A percentile compares a stretch with the other conserved stretches of the same genome.
Conservation (phyloP, 805 yeast genomes). For the Hyphopichia homilentoma region DNA sequence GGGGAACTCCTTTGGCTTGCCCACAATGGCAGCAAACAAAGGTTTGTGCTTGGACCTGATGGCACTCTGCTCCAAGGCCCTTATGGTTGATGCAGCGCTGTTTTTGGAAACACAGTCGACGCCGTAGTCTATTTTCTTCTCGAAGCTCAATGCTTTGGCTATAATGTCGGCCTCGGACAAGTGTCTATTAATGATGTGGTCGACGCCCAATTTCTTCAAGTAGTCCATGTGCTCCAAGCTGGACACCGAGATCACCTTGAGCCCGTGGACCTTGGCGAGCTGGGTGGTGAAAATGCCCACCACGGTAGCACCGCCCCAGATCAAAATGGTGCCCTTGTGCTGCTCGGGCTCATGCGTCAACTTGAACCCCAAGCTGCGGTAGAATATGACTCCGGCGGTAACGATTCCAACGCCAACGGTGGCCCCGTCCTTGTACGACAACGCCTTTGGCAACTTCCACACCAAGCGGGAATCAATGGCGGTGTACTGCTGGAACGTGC, state of each 20-base stretch:
- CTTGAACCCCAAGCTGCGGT: conserved; percentile 15
- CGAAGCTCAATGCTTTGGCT: conserved; percentile 6
- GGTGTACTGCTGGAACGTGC: conserved; percentile 46
- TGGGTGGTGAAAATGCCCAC: conserved; percentile 44
- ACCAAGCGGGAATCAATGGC: conserved; percentile 42
- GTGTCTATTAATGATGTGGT: conserved; percentile 34
- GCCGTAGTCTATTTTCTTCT: conserved; percentile 28
- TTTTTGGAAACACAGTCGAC: conserved; percentile 43
- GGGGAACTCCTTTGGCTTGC: conserved; percentile 21
- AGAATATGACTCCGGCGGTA: conserved; percentile 33
- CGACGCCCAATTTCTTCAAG: conserved; percentile 20
- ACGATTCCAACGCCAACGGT: conserved; percentile 47
- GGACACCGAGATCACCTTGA: conserved; percentile 31
- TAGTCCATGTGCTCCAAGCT: conserved; percentile 16
- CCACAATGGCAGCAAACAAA: conserved; percentile 38
- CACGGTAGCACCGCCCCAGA: conserved; percentile 51
- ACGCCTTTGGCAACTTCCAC: conserved; percentile 38
- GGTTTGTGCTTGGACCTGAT: conserved; percentile 8
- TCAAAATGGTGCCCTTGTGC: conserved; percentile 17
- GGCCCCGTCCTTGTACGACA: conserved; percentile 38
- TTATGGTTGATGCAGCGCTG: conserved; percentile 29
- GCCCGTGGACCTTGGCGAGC: conserved; percentile 36
- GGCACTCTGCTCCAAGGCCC: conserved; percentile 17
- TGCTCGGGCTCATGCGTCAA: conserved; percentile 1
- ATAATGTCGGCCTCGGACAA: conserved; percentile 14